Percentiles rank a stretch among this genome's conserved stretches.
phyloP scores from a whole-genome alignment of 805 yeast genomes.

The Candida rishiriensis region DNA sequence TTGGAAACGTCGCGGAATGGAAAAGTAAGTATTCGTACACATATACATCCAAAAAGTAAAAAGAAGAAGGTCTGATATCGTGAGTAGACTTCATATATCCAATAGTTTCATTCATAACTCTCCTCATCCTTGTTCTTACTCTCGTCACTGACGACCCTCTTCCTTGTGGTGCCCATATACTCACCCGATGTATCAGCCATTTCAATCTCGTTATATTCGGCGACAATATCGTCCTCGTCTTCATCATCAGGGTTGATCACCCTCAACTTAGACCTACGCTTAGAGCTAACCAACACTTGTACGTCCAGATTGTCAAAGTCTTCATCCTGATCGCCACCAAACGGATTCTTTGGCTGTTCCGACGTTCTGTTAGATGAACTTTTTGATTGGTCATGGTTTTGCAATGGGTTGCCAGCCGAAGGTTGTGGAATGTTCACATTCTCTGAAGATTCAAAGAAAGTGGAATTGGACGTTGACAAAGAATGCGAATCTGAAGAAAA shows the following conservation, averaged over 20 bases:
- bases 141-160: constrained; percentile 28
- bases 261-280: constrained; percentile 53
- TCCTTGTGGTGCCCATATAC: constrained; percentile 16
- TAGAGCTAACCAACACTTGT: constrained; percentile 66
- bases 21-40: no score
- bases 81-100: no score
- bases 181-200: not conserved
- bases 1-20: no score
- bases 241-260: constrained; percentile 50
- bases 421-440: constrained; percentile 4
- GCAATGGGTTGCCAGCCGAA: not conserved
- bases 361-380: constrained; percentile 4
- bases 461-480: constrained; percentile 4
- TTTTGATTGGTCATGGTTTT: not conserved
- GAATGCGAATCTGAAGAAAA: not conserved
- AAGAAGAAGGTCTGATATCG: no score
- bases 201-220: not conserved
- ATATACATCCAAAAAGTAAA: no score
- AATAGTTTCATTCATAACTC: constrained; percentile 8
- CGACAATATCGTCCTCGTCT: not conserved
- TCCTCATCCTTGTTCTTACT: constrained; percentile 12
- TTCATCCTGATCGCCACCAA: constrained; percentile 30
- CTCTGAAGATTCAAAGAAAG: constrained; percentile 13
- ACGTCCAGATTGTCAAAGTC: constrained; percentile 54
- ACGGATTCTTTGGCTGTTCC: constrained; percentile 7